These are phyloP conservation scores for Fusarium sp. DNA, from an alignment of 2,329 filamentous ascomycete genomes.

Conservation along the genomic window DNA sequence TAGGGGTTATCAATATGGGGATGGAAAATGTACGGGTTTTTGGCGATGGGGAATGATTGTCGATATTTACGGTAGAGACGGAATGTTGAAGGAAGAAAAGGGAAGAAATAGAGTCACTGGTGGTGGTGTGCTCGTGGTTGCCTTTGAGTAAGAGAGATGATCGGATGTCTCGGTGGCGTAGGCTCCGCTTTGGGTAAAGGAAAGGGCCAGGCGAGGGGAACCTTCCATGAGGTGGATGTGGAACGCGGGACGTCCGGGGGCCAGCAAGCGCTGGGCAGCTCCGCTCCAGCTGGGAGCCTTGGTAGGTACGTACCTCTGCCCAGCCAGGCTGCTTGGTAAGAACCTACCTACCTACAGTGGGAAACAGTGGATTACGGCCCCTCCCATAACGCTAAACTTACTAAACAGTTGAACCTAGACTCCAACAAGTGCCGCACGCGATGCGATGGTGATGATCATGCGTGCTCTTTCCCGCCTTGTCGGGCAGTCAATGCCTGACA, in stretches of 20 bases:
- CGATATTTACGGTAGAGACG: conserved; percentile 9
- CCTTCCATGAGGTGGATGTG: background rate
- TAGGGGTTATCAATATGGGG: background rate
- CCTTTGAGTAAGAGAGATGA: conserved; percentile 14
- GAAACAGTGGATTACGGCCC: background rate
- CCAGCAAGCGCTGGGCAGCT: no score
- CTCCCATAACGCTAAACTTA: background rate
- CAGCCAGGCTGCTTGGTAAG: background rate
- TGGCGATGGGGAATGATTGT: background rate
- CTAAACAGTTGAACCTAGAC: background rate
- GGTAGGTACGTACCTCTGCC: background rate
- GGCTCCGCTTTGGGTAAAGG: conserved; percentile 27
- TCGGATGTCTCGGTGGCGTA: conserved; percentile 38
- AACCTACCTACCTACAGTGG: background rate
- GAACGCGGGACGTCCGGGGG: conserved; percentile 24
- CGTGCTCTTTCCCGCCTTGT: conserved; percentile 8
- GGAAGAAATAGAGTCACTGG: background rate
- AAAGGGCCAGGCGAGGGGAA: conserved; percentile 1
- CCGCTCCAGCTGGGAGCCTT: background rate
- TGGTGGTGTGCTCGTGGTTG: conserved; percentile 20
- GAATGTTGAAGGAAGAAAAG: background rate
- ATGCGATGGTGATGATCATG: background rate
- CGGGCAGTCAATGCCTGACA: background rate
- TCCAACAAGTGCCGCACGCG: background rate
- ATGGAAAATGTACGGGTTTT: background rate